Evolutionary conservation across 2,329 filamentous ascomycete species (phyloP).

Genomic region (Sporothrix curviconia): DNA sequence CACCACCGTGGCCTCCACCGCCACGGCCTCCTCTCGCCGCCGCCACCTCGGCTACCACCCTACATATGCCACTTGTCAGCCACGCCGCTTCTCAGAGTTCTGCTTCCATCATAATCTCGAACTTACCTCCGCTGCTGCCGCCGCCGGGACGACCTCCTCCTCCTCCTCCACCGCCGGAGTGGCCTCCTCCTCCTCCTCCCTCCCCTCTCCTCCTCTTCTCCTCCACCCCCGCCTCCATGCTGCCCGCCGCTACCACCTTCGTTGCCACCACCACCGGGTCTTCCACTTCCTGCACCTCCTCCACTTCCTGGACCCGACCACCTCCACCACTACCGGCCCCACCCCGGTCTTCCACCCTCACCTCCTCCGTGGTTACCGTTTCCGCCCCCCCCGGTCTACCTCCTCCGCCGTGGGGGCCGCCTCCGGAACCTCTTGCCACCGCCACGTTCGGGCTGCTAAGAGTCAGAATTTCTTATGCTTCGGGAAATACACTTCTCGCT

Average conservation of each 20-base stretch:
- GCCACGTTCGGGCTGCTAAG: not conserved
- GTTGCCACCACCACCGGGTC: not conserved
- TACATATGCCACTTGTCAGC: not conserved
- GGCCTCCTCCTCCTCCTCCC: constrained; percentile 17
- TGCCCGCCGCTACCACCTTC: not conserved
- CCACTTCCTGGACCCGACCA: not conserved
- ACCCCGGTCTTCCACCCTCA: not conserved
- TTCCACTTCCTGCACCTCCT: constrained; percentile 15
- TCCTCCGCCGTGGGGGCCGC: constrained; percentile 12
- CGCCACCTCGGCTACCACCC: not conserved
- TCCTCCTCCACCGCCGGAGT: constrained; percentile 21
- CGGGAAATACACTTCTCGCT: no score
- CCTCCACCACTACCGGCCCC: not conserved
- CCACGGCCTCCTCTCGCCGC: no score
- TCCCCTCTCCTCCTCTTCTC: constrained; percentile 2
- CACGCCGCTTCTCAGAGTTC: not conserved
- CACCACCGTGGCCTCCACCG: no score
- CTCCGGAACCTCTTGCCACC: constrained; percentile 4
- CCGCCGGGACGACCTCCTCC: constrained; percentile 20
- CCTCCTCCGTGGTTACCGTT: no score
- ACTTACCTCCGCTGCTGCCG: constrained; percentile 4
- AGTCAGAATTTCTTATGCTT: no score
- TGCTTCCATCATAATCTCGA: not conserved
- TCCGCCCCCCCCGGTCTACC: constrained; percentile 15
- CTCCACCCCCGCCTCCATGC: constrained; percentile 2